Percentiles rank a stretch among this genome's conserved stretches.
Evolutionary conservation across 2,329 filamentous ascomycete species (phyloP).

Genomic region (Chaetothyriales sp.): DNA sequence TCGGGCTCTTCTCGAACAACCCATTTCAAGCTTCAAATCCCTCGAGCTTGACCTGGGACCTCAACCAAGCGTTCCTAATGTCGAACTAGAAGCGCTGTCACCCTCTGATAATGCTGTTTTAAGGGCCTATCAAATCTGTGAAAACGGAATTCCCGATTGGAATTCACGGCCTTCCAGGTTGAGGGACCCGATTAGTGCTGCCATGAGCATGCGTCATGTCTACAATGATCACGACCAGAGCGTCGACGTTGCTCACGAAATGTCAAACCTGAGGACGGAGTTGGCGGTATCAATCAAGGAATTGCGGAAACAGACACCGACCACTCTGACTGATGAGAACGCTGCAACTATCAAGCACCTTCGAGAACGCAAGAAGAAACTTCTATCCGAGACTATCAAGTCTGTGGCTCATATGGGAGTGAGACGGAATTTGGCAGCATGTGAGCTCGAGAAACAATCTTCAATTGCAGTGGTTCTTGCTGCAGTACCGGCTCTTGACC

Average conservation of each 20-base stretch:
- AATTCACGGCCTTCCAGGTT: constrained; percentile 48
- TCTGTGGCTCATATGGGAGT: constrained; percentile 80
- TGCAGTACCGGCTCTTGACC: constrained; percentile 28
- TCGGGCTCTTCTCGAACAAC: constrained; percentile 60
- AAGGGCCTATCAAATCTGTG: constrained; percentile 20
- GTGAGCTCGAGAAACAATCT: constrained; percentile 58
- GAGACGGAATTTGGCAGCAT: constrained; percentile 63
- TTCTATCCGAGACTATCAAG: constrained; percentile 80
- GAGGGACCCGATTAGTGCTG: constrained; percentile 54
- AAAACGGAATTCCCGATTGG: constrained; percentile 23
- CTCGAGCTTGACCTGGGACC: constrained; percentile 42
- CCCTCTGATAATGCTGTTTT: constrained; percentile 19
- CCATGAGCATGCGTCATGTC: constrained; percentile 59
- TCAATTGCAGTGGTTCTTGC: constrained; percentile 59
- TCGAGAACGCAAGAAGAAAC: constrained; percentile 75
- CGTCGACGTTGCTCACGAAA: constrained; percentile 43
- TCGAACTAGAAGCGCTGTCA: constrained; percentile 6
- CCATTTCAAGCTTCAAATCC: constrained; percentile 52
- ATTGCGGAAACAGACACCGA: constrained; percentile 71
- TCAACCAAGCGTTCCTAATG: constrained; percentile 20
- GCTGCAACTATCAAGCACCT: constrained; percentile 73
- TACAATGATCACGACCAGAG: constrained; percentile 39
- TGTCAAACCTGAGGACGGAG: constrained; percentile 56
- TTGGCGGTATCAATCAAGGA: constrained; percentile 56
- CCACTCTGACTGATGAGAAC: constrained; percentile 71